phyloP scores from a whole-genome alignment of 176 grass and related monocot genomes.

The Triticum monococcum region DNA sequence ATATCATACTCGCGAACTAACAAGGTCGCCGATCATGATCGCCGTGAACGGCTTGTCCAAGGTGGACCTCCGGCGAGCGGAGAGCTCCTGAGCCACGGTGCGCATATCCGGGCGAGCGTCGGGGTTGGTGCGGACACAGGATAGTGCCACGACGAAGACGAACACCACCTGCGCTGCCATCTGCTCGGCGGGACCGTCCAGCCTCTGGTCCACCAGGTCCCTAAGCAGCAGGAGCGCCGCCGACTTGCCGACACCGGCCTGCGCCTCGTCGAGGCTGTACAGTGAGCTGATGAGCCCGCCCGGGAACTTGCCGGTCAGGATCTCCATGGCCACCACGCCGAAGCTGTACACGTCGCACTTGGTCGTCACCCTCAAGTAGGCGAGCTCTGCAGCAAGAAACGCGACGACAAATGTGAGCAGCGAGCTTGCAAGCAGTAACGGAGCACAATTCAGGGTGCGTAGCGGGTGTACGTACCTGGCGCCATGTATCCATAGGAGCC shows the following conservation, averaged over 20 bases:
- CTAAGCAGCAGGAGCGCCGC: conserved; percentile 30
- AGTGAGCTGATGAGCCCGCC: conserved; percentile 42
- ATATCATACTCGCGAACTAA: conserved; percentile 28
- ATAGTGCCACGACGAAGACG: conserved; percentile 51
- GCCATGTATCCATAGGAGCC: conserved; percentile 88
- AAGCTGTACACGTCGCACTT: conserved; percentile 33
- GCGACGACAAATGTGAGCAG: not conserved
- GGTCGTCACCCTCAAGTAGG: conserved; percentile 61
- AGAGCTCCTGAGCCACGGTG: conserved; percentile 36
- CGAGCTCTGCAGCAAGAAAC: conserved; percentile 46
- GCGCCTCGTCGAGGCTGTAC: not conserved
- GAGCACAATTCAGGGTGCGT: not conserved
- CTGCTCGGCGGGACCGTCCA: conserved; percentile 44
- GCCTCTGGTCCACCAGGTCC: conserved; percentile 54
- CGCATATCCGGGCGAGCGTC: conserved; percentile 61
- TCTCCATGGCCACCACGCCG: conserved; percentile 16
- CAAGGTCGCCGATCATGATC: conserved; percentile 48
- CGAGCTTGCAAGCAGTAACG: not conserved
- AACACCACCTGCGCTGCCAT: conserved; percentile 60
- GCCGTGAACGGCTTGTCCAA: conserved; percentile 47
- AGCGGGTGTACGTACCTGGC: conserved; percentile 37
- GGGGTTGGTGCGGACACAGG: conserved; percentile 40
- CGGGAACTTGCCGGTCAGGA: conserved; percentile 67
- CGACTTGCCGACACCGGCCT: not conserved
- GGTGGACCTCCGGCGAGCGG: not conserved